Base-by-base conservation (phyloP, 345 rosid species). In the Moringa oleifera region DNA sequence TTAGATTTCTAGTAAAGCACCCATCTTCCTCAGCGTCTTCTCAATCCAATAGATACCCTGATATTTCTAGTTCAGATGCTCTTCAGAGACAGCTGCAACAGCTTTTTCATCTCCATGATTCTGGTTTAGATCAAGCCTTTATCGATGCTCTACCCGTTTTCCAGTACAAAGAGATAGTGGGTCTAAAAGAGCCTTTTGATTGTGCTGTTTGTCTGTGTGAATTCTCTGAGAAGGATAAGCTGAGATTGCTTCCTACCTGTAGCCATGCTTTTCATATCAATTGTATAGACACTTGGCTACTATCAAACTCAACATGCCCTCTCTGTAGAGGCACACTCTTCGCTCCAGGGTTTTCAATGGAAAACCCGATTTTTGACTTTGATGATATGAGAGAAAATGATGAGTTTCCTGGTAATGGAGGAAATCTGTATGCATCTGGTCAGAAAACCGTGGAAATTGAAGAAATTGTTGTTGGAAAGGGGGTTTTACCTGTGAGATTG, bases 141-240 rank as follows among this genome's bases (percentile, higher is more conserved):
- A 89, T 89, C 5, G 96, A 89, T 53, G 93, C 94, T 22, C 83
- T 89, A 51, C 96, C 96, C 63, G 96, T 89, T 61, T 89, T 89
- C 62, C 85, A 80, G 59, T 89, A 80, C 71, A 85, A 76, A 63
- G 91, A 89, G 67, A 79, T 89, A 20, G 82, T 86, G 53, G 91
- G 91, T 74, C 58, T 74, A 18, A 81, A 86, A 23, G 91, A 89
- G 73, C 96, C 86, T 0, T 89, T 85, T 49, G 96, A 89, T 72
- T 89, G 96, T n/a, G 91, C 96, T 5, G 96, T 89, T 70, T 89
- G 96, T 78, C 78, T 89, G 23, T 86, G 89, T 76, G 96, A 89
- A 70, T 89, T 89, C 31, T 50, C 89, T 9, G 96, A 83, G 69
- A 86, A 80, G 72, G 96, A 89, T 74, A 81, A 85, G 78, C 81